Base-by-base conservation (phyloP, 1,284 basidiomycete genomes). In the Trametes versicolor region DNA sequence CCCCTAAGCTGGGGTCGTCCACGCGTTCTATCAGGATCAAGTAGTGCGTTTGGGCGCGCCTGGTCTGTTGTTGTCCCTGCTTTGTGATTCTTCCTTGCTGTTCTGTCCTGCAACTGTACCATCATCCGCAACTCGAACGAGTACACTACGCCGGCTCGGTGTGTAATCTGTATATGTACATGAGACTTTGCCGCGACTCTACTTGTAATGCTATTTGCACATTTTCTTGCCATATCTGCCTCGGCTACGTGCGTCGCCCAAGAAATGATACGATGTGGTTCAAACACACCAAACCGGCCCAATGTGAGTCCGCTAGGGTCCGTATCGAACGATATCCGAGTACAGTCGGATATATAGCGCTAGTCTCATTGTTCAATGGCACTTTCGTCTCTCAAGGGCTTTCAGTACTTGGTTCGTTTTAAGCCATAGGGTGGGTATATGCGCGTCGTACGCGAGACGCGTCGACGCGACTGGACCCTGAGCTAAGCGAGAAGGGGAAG, bases 21-120 rank as follows among this genome's bases (percentile, higher is more conserved):
- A 61, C 73, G 49, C 70, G 74, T 25, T 71, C 70, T 23, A 75
- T 78, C 70, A 72, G 58, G 66, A 77, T 77, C 70, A 74, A 78
- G 72, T 76, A 66, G 66, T 32, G 45, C 47, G 23, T 12, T 51
- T 41, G 43, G 10, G 37, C 43, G 29, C 53, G 36, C 23, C 15
- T 51, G 57, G 13, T 55, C 43, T 39, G 23, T n/a, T 25, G 55
- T 62, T 25, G 51, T 51, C 50, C 34, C 27, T 69, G 62, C 59
- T 59, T 36, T 70, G 56, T 59, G 53, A 47, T 52, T 58, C 54
- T 55, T 60, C 57, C 48, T 60, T 53, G 54, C 58, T 49, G 53
- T 65, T 60, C 43, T 36, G 62, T 52, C 25, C 53, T 57, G 67
- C 71, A 70, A 64, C 57, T 73, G 72, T 73, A 74, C 58, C 64